Percentiles rank a stretch among this genome's conserved stretches.
These are phyloP conservation scores for Pythium brassicae DNA, from an alignment of 352 stramenopile genomes.

Conservation along the genomic window DNA sequence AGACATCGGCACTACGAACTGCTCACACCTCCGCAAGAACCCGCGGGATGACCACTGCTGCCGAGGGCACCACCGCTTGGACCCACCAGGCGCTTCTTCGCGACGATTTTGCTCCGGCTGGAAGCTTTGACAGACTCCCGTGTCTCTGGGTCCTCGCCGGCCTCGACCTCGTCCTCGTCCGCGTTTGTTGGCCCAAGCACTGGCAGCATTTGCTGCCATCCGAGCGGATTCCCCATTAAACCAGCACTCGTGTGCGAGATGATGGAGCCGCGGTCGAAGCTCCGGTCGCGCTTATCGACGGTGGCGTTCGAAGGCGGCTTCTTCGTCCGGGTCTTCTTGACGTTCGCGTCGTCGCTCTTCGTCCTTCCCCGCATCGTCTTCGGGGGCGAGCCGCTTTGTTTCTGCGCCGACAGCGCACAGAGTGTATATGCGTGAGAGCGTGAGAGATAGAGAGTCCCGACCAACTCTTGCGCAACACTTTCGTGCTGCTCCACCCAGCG, in stretches of 20 bases:
- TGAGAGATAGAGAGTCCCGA: not conserved
- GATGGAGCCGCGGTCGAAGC: slow-evolving; percentile 34
- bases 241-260: slow-evolving; percentile 1
- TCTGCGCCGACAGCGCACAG: not conserved
- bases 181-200: not conserved
- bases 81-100: slow-evolving; percentile 34
- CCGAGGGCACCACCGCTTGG: too few relatives aligned
- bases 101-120: slow-evolving; percentile 47
- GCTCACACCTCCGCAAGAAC: not conserved
- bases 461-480: too few relatives aligned
- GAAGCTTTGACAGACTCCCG: slow-evolving; percentile 65
- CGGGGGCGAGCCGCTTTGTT: not conserved
- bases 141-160: slow-evolving; percentile 38
- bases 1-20: too few relatives aligned
- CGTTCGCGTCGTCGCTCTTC: not conserved
- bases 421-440: not conserved
- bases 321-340: not conserved
- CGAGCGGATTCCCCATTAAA: not conserved
- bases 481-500: too few relatives aligned
- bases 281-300: slow-evolving; percentile 19
- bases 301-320: slow-evolving; percentile 4
- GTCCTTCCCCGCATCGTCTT: not conserved
- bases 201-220: not conserved
- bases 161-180: slow-evolving; percentile 33
- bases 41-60: not conserved